Conservation (phyloP, 2,329 filamentous ascomycete genomes). For the Fusarium tanahbumbuense region DNA sequence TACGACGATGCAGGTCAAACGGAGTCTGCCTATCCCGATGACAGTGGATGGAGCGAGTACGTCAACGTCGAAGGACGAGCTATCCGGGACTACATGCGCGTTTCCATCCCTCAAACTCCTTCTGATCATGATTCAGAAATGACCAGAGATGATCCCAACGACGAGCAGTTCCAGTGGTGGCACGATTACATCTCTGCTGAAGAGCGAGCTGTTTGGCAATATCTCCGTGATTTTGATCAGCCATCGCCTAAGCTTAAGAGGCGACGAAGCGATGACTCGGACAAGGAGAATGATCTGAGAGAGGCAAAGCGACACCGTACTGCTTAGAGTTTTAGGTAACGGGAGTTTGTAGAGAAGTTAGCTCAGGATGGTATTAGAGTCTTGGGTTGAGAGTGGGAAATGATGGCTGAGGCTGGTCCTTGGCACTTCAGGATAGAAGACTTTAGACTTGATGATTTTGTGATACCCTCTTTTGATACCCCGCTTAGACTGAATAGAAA, state of each 20-base stretch:
- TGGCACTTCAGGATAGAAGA: neutral
- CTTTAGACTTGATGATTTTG: neutral
- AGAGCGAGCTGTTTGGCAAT: neutral
- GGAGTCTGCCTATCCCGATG: neutral
- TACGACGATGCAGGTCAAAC: accelerated
- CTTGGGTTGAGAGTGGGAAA: too few species aligned
- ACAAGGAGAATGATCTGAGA: too few species aligned
- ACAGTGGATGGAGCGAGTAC: neutral
- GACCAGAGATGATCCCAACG: neutral
- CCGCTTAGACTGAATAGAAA: neutral
- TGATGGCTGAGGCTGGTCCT: neutral
- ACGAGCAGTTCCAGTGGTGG: neutral
- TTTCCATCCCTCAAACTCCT: neutral
- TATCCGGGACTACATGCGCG: accelerated
- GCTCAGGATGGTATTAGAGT: neutral
- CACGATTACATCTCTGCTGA: neutral
- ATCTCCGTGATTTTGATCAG: neutral
- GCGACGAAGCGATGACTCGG: neutral
- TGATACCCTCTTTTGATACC: neutral
- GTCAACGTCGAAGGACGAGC: neutral
- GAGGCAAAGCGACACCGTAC: neutral
- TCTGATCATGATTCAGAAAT: neutral
- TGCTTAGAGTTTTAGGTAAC: neutral
- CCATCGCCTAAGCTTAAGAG: neutral
- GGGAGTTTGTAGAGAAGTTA: neutral